Evolutionary conservation across 2,329 filamentous ascomycete genomes (phyloP).

Genomic region (Whalleya microplaca): DNA sequence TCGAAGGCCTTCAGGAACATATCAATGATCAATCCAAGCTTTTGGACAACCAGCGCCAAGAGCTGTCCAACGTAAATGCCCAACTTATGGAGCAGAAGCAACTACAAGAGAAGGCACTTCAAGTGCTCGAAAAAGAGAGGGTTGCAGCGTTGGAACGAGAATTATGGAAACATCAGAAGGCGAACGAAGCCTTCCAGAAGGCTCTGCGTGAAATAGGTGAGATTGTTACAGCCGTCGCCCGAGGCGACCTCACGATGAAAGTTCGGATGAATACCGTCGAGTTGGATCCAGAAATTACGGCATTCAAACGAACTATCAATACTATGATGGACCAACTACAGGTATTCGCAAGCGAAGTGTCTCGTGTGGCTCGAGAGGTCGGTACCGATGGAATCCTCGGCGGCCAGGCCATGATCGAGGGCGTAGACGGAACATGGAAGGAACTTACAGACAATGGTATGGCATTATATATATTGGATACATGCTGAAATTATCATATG

Average conservation of each 20-base stretch:
- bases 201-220: conserved; percentile 94
- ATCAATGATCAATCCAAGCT: conserved; percentile 93
- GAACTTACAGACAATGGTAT: conserved; percentile 86
- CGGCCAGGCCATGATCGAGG: conserved; percentile 90
- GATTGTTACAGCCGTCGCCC: conserved; percentile 94
- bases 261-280: conserved; percentile 94
- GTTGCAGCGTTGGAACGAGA: conserved; percentile 90
- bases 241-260: conserved; percentile 94
- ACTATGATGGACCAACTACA: conserved; percentile 99
- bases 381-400: conserved; percentile 94
- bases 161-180: conserved; percentile 95
- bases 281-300: conserved; percentile 97
- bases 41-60: conserved; percentile 83
- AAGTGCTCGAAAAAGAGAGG: conserved; percentile 82
- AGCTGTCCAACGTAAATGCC: conserved; percentile 82
- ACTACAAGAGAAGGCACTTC: conserved; percentile 80
- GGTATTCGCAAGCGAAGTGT: conserved; percentile 95
- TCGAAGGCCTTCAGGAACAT: conserved; percentile 84
- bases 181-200: conserved; percentile 98
- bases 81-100: conserved; percentile 86
- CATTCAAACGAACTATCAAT: conserved; percentile 97
- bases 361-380: conserved; percentile 90
- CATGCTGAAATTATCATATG: conserved; percentile 23
- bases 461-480: conserved; percentile 14
- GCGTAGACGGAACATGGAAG: conserved; percentile 96